Conservation (phyloP, 495 filamentous ascomycete genomes). For the Amorphotheca resinae region DNA sequence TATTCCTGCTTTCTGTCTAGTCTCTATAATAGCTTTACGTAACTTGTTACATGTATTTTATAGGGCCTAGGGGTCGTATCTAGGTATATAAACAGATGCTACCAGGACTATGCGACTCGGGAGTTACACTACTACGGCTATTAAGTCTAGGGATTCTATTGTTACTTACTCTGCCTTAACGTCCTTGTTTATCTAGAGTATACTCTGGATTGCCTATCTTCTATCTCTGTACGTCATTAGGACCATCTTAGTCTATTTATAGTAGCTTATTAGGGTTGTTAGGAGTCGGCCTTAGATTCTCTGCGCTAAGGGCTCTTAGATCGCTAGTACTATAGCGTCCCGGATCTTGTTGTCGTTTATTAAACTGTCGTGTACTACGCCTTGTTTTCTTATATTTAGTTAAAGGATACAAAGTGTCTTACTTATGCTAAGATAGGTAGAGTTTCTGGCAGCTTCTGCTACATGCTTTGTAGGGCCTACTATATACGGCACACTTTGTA, state of each 20-base stretch:
- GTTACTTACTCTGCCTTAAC: neutral
- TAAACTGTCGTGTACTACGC: neutral
- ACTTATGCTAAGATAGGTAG: neutral
- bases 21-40: constrained; percentile 7
- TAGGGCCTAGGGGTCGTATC: constrained; percentile 1
- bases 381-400: neutral
- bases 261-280: neutral
- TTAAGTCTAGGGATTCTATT: neutral
- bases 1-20: neutral
- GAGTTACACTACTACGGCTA: constrained; percentile 17
- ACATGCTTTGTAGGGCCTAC: neutral
- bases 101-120: constrained; percentile 18
- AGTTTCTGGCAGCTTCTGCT: neutral
- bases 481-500: neutral
- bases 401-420: neutral
- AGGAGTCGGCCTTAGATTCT: neutral
- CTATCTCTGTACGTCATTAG: neutral
- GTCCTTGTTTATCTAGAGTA: neutral
- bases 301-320: neutral
- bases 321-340: neutral
- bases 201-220: neutral
- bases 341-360: neutral
- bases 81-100: constrained; percentile 11
- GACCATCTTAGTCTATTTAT: neutral
- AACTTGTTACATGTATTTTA: neutral